Conservation (phyloP, 306 rosid species). For the Vicia faba region DNA sequence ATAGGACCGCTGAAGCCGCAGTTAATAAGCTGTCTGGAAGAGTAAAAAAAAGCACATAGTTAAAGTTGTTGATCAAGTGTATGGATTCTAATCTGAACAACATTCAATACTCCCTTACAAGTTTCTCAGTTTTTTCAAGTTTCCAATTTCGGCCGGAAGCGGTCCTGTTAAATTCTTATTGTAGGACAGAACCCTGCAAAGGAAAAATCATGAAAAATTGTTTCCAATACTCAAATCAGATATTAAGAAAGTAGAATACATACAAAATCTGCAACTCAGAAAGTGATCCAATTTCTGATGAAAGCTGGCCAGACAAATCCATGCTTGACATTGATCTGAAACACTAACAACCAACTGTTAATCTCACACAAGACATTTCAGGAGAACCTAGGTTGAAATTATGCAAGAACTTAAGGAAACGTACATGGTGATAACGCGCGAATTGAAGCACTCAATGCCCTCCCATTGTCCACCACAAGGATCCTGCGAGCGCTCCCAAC, state of each 20-base stretch:
- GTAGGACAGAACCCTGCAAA: conserved; percentile 67
- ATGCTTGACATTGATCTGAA: conserved; percentile 55
- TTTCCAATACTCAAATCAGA: conserved; percentile 15
- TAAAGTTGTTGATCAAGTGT: conserved; percentile 34
- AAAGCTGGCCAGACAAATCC: conserved; percentile 51
- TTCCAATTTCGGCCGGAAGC: conserved; percentile 54
- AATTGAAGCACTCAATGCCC: conserved; percentile 42
- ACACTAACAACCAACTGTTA: conserved; percentile 21
- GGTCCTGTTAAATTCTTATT: conserved; percentile 51
- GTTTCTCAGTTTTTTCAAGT: conserved; percentile 51
- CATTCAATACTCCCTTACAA: conserved; percentile 49
- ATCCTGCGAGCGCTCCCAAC: conserved; percentile 47
- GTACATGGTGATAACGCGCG: conserved; percentile 48
- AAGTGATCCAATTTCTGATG: conserved; percentile 53
- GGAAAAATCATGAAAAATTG: conserved; percentile 32
- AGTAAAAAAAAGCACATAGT: conserved; percentile 27
- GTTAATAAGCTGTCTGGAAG: conserved; percentile 55
- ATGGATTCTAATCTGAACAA: conserved; percentile 13
- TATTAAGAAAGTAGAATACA: conserved; percentile 32
- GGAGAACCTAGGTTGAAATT: conserved; percentile 29
- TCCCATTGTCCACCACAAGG: conserved; percentile 50
- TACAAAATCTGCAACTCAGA: conserved; percentile 56
- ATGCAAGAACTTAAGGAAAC: conserved; percentile 25
- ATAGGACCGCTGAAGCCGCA: conserved; percentile 70
- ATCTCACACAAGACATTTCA: conserved; percentile 20